Conservation (phyloP, 371 early-diverging fungal genomes). For the Rhizopus stolonifer region DNA sequence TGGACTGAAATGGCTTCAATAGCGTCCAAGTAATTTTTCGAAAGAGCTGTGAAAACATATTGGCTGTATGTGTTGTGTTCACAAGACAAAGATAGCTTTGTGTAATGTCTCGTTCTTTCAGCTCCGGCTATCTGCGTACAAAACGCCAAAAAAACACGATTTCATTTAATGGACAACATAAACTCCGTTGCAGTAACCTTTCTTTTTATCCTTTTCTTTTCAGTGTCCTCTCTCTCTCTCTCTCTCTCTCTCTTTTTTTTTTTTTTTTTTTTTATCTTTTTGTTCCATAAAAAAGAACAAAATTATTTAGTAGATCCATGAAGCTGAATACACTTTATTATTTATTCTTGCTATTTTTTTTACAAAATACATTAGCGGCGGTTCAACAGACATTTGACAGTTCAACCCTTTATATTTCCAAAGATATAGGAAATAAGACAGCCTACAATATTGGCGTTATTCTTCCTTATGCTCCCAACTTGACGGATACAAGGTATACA, state of each 20-base stretch:
- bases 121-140: no score
- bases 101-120: no score
- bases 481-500: neutral
- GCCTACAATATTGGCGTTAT: slow-evolving; percentile 37
- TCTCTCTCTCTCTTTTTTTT: neutral
- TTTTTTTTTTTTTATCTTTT: neutral
- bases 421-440: slow-evolving; percentile 1
- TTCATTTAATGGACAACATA: neutral
- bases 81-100: no score
- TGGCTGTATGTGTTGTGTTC: no score
- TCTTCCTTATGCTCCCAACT: slow-evolving; percentile 26
- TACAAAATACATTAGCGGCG: neutral
- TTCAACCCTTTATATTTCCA: neutral
- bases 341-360: neutral
- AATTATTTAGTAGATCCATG: neutral
- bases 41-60: no score
- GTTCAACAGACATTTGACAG: neutral
- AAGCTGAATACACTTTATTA: neutral
- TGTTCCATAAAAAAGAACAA: neutral
- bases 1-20: no score
- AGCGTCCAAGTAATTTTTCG: no score
- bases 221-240: neutral
- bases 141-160: no score
- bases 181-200: neutral
- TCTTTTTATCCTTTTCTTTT: neutral